Base-by-base conservation (phyloP, 1,139 yeast genomes). In the Candida glucosophila region DNA sequence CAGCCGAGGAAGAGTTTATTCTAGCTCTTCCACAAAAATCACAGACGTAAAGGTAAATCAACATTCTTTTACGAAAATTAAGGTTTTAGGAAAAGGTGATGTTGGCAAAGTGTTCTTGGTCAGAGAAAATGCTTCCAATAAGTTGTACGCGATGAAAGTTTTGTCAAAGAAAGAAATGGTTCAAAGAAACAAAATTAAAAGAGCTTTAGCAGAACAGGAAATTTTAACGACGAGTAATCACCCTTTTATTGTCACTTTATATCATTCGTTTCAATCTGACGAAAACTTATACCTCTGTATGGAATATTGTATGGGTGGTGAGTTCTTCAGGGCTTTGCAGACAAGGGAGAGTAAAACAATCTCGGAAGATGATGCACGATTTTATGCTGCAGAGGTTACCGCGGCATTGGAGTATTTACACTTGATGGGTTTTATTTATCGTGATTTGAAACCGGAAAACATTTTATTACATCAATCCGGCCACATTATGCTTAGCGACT, bases 251-350 rank as follows among this genome's bases (percentile, higher is more conserved):
- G 97, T 92, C 22, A 86, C 98, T 0, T 63, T 92, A 23, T 88
- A 92, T 47, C 98, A 92, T 52, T 86, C 96, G 0, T 92, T 92
- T 58, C 98, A 92, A 53, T 80, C 94, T 8, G 92, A 83, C 30
- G 96, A 88, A 38, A 77, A 81, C 47, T 57, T 92, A n/a, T 92
- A 88, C 45, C 68, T 92, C 27, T 92, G 98, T 49, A 88, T 92
- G 95, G 99, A 92, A 52, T 92, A 90, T 45, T 92, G 98, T 49
- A 86, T 90, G 92, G 99, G 99, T 12, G 98, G 99, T 24, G 99
- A 92, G 54, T 92, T 92, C 48, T 92, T 92, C 62, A 64, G 98
- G 32, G 98, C 98, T 1, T 58, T 92, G 28, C 98, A 92, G 55
- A 86, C 96, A 0, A 67, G 96, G 34, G 81, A 77, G 34, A 73